Base-by-base conservation (phyloP, 371 early-diverging fungal genomes). In the Rhizopus microsporus region DNA sequence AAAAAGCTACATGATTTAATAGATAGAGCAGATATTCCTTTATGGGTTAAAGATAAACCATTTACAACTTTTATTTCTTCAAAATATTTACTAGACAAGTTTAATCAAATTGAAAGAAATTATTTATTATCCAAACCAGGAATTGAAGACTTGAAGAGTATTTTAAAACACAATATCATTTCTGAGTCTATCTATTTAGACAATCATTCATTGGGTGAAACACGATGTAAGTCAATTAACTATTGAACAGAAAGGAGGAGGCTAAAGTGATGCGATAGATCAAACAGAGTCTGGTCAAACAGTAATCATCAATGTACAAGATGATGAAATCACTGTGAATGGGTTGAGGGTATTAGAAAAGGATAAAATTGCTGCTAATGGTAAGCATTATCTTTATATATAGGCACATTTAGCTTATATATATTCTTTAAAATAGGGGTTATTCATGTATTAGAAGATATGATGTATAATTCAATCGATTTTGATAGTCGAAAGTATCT, bases 41-140 rank as follows among this genome's bases (percentile, higher is more conserved):
- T 57, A 63, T 29, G 6, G 33, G 7, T 1, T 67, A 8, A 57
- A 47, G 58, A 66, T 30, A 71, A 54, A 13, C 80, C 81, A 8
- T 81, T 78, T 61, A 83, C 83, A 8, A 54, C 77, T 2, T 83
- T 83, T 58, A 66, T 73, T 6, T 67, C 67, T 42, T 64, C 60
- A 3, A 45, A 49, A 3, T 56, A 69, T 35, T 52, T 75, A 1
- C 37, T 80, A 40, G 64, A 68, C 42, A 61, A 59, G 32, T 74
- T 82, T 15, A 72, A 65, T 46, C 54, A 49, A 5, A 64, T 79
- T 7, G 78, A 81, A 40, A 42, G 66, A 15, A 65, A 54, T 5
- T 81, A 81, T 33, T 57, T 81, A 13, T 52, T 54, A 29, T 76
- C 75, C 4, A 50, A 64, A 4, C 57, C 68, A 51, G 82, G 82